Conservation (phyloP, 148 eudicot genomes). For the Nepenthes gracilis region DNA sequence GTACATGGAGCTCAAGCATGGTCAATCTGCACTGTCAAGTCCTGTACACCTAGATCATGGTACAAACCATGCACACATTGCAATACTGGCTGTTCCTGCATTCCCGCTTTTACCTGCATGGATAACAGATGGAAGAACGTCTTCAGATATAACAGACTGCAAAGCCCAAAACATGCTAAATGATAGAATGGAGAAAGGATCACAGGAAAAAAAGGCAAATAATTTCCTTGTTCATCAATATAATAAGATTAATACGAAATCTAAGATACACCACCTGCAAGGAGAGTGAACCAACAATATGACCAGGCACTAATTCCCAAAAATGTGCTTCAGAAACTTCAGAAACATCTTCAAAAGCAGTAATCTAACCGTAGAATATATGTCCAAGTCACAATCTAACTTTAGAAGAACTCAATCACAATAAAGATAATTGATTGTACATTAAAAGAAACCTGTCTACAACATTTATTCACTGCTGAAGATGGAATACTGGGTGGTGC, state of each 20-base stretch:
- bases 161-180: not conserved
- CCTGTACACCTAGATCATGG: constrained; percentile 85
- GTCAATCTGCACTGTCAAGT: constrained; percentile 69
- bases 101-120: constrained; percentile 63
- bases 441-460: constrained; percentile 59
- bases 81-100: constrained; percentile 50
- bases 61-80: constrained; percentile 69
- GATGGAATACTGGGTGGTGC: constrained; percentile 79
- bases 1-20: constrained; percentile 18
- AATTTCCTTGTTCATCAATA: not conserved
- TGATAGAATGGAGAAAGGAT: not conserved
- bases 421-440: not conserved
- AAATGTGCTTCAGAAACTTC: constrained; percentile 81
- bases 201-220: too few relatives aligned
- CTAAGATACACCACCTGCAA: constrained; percentile 38
- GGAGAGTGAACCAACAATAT: constrained; percentile 76
- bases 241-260: too few relatives aligned
- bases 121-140: not conserved
- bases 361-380: constrained; percentile 32
- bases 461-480: constrained; percentile 80
- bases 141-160: too few relatives aligned
- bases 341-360: constrained; percentile 67
- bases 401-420: not conserved
- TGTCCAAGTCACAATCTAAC: not conserved
- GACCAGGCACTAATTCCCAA: constrained; percentile 98